Base-by-base conservation (phyloP, 345 rosid species). In the Firmiana major region DNA sequence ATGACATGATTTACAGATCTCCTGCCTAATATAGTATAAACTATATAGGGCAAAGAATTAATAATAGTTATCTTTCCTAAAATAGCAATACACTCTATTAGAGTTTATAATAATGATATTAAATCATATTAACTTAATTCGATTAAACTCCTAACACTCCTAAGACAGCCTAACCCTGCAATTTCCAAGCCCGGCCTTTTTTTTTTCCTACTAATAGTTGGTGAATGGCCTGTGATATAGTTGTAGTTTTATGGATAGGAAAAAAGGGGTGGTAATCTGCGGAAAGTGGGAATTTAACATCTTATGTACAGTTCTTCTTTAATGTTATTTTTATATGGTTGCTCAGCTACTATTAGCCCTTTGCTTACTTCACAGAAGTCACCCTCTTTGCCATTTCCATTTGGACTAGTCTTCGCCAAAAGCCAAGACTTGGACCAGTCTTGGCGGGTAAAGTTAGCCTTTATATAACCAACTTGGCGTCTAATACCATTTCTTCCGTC, bases 371-470 rank as follows among this genome's bases (percentile, higher is more conserved):
- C 51, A 34, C 7, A 49, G 71, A 42, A 43, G 38, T 49, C 60
- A 70, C 74, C 43, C 16, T 49, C 49, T 71, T 49, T 21, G 59
- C 40, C 51, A 36, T 1, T 53, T 53, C 46, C n/a, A 24, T 22
- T 62, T 78, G 19, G 75, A 78, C 81, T 65, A 34, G 38, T 78
- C 79, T 75, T 9, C 28, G 53, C 31, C 54, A 42, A 40, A 51
- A 48, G 40, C 49, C 26, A n/a, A 55, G 38, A 66, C 43, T 2
- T 34, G 63, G 78, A 83, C 82, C 76, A 57, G 53, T 43, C 51
- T 55, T 59, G 66, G 76, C 83, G 69, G 85, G 73, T 68, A 45
- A 76, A 65, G 12, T 43, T 22, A 24, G 78, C 67, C 53, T 64
- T 60, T 6, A 38, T 16, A 0, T 46, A 62, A 75, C 77, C 7